These are phyloP conservation scores for Cymbidium sinense DNA, from an alignment of 106 monocot species.

Conservation along the genomic window DNA sequence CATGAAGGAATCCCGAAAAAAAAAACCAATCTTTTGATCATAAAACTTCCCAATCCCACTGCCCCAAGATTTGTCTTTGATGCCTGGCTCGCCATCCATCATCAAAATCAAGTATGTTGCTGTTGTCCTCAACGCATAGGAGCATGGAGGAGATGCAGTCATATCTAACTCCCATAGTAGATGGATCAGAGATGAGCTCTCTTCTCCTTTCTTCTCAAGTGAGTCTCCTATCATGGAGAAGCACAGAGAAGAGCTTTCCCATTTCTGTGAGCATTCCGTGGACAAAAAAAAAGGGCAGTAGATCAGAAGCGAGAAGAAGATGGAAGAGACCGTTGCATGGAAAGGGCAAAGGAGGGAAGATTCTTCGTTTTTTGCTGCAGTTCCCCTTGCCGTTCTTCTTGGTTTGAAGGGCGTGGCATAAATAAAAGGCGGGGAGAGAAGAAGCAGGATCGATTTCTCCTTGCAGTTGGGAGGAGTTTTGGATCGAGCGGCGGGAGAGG, in stretches of 20 bases:
- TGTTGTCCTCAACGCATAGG: slow-evolving; percentile 65
- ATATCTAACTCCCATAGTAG: slow-evolving; percentile 33
- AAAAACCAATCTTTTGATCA: slow-evolving; percentile 26
- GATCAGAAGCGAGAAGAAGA: neutral
- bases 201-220: slow-evolving; percentile 6
- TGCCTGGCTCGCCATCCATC: slow-evolving; percentile 31
- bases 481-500: no score
- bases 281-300: neutral
- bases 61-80: neutral
- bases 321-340: neutral
- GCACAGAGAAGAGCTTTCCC: neutral
- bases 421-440: no score
- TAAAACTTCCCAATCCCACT: slow-evolving; percentile 2
- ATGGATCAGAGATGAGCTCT: slow-evolving; percentile 9
- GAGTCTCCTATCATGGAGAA: neutral
- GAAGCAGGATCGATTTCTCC: no score
- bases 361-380: no score
- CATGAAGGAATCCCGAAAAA: slow-evolving; percentile 24
- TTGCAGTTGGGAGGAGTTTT: no score
- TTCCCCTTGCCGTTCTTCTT: no score
- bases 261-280: neutral
- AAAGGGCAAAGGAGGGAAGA: neutral
- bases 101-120: slow-evolving; percentile 46
- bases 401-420: no score
- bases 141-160: slow-evolving; percentile 42